Evolutionary conservation across 768 basidiomycete genomes (phyloP), one percentile per base, ranked within the genome.

Genomic region (Pilatotrama ljubarskyi): DNA sequence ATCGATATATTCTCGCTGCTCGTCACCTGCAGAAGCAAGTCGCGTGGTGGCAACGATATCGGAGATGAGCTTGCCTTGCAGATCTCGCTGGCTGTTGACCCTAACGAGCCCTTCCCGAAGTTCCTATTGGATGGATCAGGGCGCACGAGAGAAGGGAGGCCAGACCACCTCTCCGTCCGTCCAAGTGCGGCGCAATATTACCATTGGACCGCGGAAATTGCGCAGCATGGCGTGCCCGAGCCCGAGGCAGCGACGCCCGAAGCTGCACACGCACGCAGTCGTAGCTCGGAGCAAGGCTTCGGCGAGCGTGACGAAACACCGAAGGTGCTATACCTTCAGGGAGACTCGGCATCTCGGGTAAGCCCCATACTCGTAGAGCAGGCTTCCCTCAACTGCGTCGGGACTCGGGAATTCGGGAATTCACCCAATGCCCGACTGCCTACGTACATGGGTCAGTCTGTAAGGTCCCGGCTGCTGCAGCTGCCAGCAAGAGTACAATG

Each of bases 11-110:
- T 22, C 46, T 29, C 48, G 32, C 48, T 4, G 5, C 20, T 35
- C 48, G 5, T 7, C 32, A 14, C 18, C n/a, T 11, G 29, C 9
- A 18, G 18, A 36, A 36, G 48, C n/a, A 36, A 3, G 48, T 4
- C 13, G 35, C n/a, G 20, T 29, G 41, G 38, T 15, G n/a, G 51
- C n/a, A 24, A 51, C 36, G 17, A 24, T 20, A 14, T 13, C 38
- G 51, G 51, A 53, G 18, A 53, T 53, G 51, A 25, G 18, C 51
- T 42, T 40, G 29, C 51, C 49, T 36, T 17, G 25, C 24, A 32
- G 38, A 41, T 17, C 40, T 50, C 48, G 48, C 48, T 37, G 35
- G 17, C 48, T 36, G 20, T 48, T 36, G 36, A 50, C 48, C 25
- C 48, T 36, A 36, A 50, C 18, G 18, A 4, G n/a, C 7, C 18